Evolutionary conservation across 176 grass and related monocot species (phyloP), one percentile per base, ranked within the genome.

Genomic region (Echinochloa phyllopogon): DNA sequence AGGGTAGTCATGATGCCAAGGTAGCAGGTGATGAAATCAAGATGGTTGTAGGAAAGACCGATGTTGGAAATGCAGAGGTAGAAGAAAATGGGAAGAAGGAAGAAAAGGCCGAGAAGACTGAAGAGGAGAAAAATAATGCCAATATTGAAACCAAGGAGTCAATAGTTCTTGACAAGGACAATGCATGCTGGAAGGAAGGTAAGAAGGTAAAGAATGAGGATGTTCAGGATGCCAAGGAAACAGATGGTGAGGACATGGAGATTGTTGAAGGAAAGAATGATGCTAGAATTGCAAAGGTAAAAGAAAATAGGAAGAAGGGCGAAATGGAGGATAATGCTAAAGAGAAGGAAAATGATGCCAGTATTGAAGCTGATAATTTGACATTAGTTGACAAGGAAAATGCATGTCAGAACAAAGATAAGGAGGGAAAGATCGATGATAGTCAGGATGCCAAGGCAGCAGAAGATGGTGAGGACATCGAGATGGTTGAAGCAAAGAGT

Each of bases 211-310:
- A 56, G 5, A 39, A 15, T 76, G 52, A 23, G 20, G 18, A 41
- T 76, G 39, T 36, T 41, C 8, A 27, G 38, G 74, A 72, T 4
- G 68, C 25, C 65, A 86, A 86, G 44, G 72, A 13, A 16, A 5
- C 37, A 50, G 64, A 85, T 36, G 44, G 39, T 27, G 53, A 79
- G 75, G 85, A 68, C 85, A 36, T 42, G 37, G 81, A 77, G 62
- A 83, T 64, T 23, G 40, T 38, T 69, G 68, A 87, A 74, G 67
- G 48, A 41, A 59, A 76, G 36, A 24, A 6, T 78, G 44, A 86
- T 67, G 62, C 36, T 40, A 65, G 40, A 65, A 71, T 79, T 73
- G 43, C 47, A 20, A 41, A 43, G 70, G 10, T 51, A 9, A 63
- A 62, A 64, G 80, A 69, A 66, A 16, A 65, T 60, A 55, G 4